These are phyloP conservation scores for Pseudofabraea citricarpa DNA, from an alignment of 2,329 filamentous ascomycete species.

Conservation along the genomic window DNA sequence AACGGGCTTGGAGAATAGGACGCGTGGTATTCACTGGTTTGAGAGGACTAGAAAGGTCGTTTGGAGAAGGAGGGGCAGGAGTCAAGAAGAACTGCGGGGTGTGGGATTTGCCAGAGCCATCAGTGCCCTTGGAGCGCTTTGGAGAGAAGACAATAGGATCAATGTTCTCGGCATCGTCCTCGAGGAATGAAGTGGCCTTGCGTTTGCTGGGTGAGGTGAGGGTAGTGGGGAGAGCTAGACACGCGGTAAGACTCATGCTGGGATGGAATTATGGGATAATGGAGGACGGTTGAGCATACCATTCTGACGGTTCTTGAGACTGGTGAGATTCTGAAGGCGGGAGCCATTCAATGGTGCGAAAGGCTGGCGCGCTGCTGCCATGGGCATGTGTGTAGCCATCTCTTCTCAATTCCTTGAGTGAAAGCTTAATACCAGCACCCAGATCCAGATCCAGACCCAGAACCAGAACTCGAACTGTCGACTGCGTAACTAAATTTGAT, in stretches of 20 bases:
- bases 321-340: constrained; percentile 67
- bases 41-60: constrained; percentile 17
- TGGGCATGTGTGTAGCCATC: constrained; percentile 20
- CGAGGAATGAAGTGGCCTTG: constrained; percentile 49
- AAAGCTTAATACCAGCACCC: too few relatives aligned
- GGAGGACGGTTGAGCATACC: constrained; percentile 36
- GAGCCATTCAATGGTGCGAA: constrained; percentile 68
- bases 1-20: constrained; percentile 46
- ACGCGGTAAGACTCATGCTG: constrained; percentile 20
- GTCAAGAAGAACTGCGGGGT: constrained; percentile 24
- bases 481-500: too few relatives aligned
- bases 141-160: constrained; percentile 48
- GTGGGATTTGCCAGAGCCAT: constrained; percentile 30
- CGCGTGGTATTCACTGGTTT: constrained; percentile 22
- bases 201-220: constrained; percentile 41
- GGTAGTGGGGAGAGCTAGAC: constrained; percentile 13
- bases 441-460: too few relatives aligned
- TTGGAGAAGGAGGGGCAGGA: constrained; percentile 26
- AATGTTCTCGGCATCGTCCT: constrained; percentile 56
- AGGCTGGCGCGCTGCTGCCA: constrained; percentile 50
- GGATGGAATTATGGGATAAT: constrained; percentile 22
- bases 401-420: too few relatives aligned
- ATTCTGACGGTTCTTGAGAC: constrained; percentile 74
- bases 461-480: too few relatives aligned
- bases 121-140: constrained; percentile 53